Evolutionary conservation across 2,329 filamentous ascomycete species (phyloP).

Genomic region (Coleophoma eucalyptorum): DNA sequence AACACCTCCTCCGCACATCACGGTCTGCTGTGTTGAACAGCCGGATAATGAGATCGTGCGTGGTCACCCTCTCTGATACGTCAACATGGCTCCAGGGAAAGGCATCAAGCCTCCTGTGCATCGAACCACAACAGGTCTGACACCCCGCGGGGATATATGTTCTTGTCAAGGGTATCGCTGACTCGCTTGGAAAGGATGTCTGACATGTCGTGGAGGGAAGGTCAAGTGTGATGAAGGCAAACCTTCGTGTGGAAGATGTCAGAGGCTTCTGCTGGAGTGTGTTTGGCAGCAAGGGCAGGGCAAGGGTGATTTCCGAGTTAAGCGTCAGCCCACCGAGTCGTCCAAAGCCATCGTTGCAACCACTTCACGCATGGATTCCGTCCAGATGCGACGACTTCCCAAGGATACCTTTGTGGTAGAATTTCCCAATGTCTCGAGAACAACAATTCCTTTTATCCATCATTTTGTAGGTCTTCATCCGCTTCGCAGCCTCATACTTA

Average conservation of each 20-base stretch:
- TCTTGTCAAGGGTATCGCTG: no score
- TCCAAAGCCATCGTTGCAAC: slow-evolving; percentile 3
- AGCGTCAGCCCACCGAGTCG: slow-evolving; percentile 9
- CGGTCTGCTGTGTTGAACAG: neutral
- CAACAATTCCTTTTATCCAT: slow-evolving; percentile 24
- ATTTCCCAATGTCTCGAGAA: slow-evolving; percentile 21
- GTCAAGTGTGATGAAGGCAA: slow-evolving; percentile 70
- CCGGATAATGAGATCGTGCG: no score
- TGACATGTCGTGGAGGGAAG: slow-evolving; percentile 65
- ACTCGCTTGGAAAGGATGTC: slow-evolving; percentile 47
- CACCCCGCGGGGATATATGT: neutral
- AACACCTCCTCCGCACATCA: neutral
- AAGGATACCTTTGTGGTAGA: slow-evolving; percentile 25
- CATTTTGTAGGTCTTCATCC: slow-evolving; percentile 14
- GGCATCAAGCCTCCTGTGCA: slow-evolving; percentile 25
- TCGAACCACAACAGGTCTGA: slow-evolving; percentile 23
- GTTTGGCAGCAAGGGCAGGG: slow-evolving; percentile 11
- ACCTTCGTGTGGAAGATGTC: slow-evolving; percentile 49
- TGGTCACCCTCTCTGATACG: neutral
- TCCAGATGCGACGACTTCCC: slow-evolving; percentile 3
- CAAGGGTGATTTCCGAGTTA: slow-evolving; percentile 18
- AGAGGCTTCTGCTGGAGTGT: slow-evolving; percentile 22
- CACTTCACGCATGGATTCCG: neutral
- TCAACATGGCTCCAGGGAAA: slow-evolving; percentile 22
- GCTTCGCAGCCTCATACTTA: no score